Evolutionary conservation across 225 moss, liverwort and hornwort genomes (phyloP), one percentile per base, ranked within the genome.

Genomic region (Polytrichum commune): DNA sequence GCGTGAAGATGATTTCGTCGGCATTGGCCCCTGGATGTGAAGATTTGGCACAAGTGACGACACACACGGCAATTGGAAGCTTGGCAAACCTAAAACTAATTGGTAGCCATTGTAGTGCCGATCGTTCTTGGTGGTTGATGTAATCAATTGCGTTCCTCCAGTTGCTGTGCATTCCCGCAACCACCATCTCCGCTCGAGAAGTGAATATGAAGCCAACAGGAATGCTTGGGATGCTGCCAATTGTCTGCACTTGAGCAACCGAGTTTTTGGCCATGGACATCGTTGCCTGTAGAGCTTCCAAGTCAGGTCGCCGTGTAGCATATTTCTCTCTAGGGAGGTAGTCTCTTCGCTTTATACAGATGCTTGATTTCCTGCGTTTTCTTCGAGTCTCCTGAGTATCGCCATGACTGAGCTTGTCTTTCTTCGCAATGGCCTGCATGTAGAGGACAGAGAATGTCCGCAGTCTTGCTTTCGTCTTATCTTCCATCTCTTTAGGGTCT

Each of bases 181-280:
- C 22, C 19, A 66, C 66, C 66, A 66, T 66, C 66, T 66, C 66
- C 3, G 66, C 66, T 46, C 66, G 66, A 20, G 66, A 66, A 30
- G 20, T n/a, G 66, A 66, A 66, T 16, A 5, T 35, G 33, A 33
- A 35, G 66, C 38, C 38, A 3, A 66, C 46, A 38, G 66, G 33
- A 35, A 66, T 66, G 33, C 66, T 38, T 16, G 66, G 66, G 38
- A 66, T 66, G 22, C 32, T 66, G 19, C 66, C 66, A 9, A 66
- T 66, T 2, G 22, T 18, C 20, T 38, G 32, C 19, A 19, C 26
- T 38, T 8, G 23, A 38, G 22, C 30, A 4, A 33, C 24, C 22
- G 60, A 24, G 4, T 20, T n/a, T n/a, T 23, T n/a, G 20, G 33
- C 46, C 19, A 35, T 30, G 19, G 20, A 35, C 66, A 33, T 22